Conservation (phyloP, 2,329 filamentous ascomycete species). For the Plenodomus lindquistii region DNA sequence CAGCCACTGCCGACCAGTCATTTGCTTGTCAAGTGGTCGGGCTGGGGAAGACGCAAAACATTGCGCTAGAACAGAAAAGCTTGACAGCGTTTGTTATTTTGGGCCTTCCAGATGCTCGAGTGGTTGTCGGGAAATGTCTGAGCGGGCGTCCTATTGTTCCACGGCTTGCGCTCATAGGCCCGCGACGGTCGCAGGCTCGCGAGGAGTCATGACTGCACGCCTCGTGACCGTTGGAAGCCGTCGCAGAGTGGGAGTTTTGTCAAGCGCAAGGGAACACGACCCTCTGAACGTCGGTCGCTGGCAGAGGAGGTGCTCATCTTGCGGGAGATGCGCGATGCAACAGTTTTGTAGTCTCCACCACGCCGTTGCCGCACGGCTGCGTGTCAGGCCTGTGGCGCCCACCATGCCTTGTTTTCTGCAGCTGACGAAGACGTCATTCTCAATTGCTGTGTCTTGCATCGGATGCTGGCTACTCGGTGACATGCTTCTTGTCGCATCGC, state of each 20-base stretch:
- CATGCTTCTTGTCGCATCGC: not conserved
- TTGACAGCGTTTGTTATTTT: slow-evolving; percentile 34
- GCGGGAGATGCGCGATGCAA: slow-evolving; percentile 25
- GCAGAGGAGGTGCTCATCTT: slow-evolving; percentile 43
- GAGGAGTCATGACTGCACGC: slow-evolving; percentile 16
- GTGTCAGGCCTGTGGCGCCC: slow-evolving; percentile 22
- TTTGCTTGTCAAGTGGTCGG: slow-evolving; percentile 38
- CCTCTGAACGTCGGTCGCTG: slow-evolving; percentile 35
- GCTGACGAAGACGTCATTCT: slow-evolving; percentile 25
- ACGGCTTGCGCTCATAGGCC: slow-evolving; percentile 43
- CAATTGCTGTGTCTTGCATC: not conserved
- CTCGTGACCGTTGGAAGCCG: slow-evolving; percentile 24
- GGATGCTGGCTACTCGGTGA: not conserved
- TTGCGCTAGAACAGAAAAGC: slow-evolving; percentile 32
- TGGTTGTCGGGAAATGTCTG: slow-evolving; percentile 36
- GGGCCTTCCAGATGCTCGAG: slow-evolving; percentile 30
- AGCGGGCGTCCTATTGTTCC: slow-evolving; percentile 40
- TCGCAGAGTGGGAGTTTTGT: slow-evolving; percentile 26
- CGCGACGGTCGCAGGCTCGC: slow-evolving; percentile 26
- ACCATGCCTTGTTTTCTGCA: slow-evolving; percentile 40
- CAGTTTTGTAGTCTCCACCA: slow-evolving; percentile 36
- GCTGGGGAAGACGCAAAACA: slow-evolving; percentile 42
- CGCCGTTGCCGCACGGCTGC: slow-evolving; percentile 20
- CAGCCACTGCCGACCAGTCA: slow-evolving; percentile 45
- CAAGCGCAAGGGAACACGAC: slow-evolving; percentile 46